Percentiles rank a stretch among this genome's conserved stretches.
Evolutionary conservation across 169 alveolate species (phyloP).

Genomic region (Babesia ovis): DNA sequence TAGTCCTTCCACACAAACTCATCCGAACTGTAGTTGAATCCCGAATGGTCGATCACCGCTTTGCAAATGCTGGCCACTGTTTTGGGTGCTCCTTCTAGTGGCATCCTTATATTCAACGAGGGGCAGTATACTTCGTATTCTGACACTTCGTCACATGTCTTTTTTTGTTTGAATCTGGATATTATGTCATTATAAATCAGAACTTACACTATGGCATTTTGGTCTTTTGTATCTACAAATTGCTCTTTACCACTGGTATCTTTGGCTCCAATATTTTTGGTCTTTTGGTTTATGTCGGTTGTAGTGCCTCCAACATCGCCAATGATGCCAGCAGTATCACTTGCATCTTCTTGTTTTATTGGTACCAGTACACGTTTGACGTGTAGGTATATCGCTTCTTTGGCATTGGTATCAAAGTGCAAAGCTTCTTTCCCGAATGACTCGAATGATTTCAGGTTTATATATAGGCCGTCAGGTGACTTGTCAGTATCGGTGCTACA

Average conservation of each 20-base stretch:
- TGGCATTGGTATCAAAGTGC: conserved; percentile 28
- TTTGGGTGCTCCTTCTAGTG: conserved; percentile 3
- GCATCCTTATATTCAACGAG: background rate
- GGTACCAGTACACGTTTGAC: conserved; percentile 26
- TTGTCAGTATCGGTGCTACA: conserved; percentile 69
- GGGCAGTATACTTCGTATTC: conserved; percentile 42
- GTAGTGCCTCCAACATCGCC: background rate
- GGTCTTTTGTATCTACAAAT: background rate
- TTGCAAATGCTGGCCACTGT: conserved; percentile 10
- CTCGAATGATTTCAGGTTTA: conserved; percentile 71
- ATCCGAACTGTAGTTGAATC: conserved; percentile 36
- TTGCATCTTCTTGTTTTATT: background rate
- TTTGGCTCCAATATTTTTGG: background rate
- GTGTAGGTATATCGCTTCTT: conserved; percentile 48
- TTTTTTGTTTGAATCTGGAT: conserved; percentile 37
- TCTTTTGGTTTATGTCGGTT: background rate
- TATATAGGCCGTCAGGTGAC: conserved; percentile 76
- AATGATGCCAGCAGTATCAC: background rate
- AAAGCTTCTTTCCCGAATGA: conserved; percentile 64
- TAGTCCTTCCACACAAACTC: conserved; percentile 40
- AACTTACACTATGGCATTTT: conserved; percentile 9
- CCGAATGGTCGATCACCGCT: conserved; percentile 49
- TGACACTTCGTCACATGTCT: conserved; percentile 37
- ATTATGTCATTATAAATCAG: background rate
- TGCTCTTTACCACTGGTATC: background rate